Percentiles rank a stretch among this genome's conserved stretches.
phyloP scores from a whole-genome alignment of 1,284 basidiomycete genomes.

The Ganoderma sp. region DNA sequence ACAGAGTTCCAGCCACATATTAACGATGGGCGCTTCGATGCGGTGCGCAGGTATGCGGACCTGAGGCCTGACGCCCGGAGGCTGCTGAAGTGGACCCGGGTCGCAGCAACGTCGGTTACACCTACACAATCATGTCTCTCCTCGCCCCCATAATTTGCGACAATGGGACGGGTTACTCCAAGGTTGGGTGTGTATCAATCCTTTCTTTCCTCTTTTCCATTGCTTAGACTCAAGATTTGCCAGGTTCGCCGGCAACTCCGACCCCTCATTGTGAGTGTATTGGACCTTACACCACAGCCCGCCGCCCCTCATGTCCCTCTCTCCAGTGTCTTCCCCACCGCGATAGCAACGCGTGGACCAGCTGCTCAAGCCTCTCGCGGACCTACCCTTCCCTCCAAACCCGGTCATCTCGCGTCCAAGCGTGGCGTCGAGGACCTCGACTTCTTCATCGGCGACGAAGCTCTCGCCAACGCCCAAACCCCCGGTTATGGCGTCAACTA shows the following conservation, averaged over 20 bases:
- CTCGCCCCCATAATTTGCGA: constrained; percentile 94
- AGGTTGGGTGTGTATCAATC: constrained; percentile 81
- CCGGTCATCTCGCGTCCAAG: constrained; percentile 93
- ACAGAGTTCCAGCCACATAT: no score
- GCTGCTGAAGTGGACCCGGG: background rate
- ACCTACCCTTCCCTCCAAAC: constrained; percentile 82
- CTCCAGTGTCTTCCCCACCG: constrained; percentile 91
- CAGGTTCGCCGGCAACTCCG: constrained; percentile 98
- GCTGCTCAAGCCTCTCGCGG: constrained; percentile 68
- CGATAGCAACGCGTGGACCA: constrained; percentile 86
- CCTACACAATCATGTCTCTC: constrained; percentile 63
- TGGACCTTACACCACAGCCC: constrained; percentile 8
- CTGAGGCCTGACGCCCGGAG: no score
- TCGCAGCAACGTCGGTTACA: background rate
- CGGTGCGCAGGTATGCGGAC: no score
- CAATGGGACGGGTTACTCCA: constrained; percentile 97
- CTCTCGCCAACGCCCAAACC: constrained; percentile 91
- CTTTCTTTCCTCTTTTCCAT: background rate
- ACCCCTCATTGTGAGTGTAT: constrained; percentile 88
- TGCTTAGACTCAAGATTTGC: constrained; percentile 20
- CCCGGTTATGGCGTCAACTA: constrained; percentile 94
- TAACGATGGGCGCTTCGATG: no score
- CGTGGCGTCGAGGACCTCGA: constrained; percentile 99
- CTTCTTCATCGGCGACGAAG: constrained; percentile 99
- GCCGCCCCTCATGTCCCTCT: constrained; percentile 7